Percentiles rank a stretch among this genome's conserved stretches.
These are phyloP conservation scores for Candida easanensis DNA, from an alignment of 805 yeast genomes.

Conservation along the genomic window DNA sequence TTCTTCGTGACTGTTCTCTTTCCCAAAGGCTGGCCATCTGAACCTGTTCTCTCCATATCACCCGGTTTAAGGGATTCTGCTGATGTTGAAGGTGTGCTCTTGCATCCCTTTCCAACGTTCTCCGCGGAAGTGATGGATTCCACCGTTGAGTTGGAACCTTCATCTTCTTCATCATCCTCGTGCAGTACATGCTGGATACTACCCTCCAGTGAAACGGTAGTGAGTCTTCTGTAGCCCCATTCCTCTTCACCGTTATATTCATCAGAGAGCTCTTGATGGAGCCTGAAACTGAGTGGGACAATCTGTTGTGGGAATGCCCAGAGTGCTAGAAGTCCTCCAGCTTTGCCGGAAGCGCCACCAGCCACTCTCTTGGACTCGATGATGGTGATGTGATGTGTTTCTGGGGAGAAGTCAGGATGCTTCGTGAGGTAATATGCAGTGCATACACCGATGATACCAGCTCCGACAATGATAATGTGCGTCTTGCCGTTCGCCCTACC, in stretches of 20 bases:
- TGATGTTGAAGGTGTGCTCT: conserved; percentile 16
- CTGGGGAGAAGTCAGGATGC: conserved; percentile 76
- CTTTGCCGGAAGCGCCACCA: conserved; percentile 96
- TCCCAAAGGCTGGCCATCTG: conserved; percentile 25
- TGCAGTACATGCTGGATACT: conserved; percentile 44
- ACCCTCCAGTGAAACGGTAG: conserved; percentile 86
- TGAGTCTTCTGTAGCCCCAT: conserved; percentile 91
- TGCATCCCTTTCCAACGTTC: conserved; percentile 18
- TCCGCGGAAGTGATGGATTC: conserved; percentile 8
- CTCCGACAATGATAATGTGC: conserved; percentile 85
- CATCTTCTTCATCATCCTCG: conserved; percentile 23
- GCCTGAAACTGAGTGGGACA: conserved; percentile 80
- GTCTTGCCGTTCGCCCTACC: conserved; percentile 49
- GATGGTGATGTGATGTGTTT: conserved; percentile 75
- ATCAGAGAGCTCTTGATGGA: conserved; percentile 81
- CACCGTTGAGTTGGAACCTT: conserved; percentile 8
- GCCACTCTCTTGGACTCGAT: conserved; percentile 91
- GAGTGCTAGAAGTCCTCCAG: conserved; percentile 90
- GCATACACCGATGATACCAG: conserved; percentile 95
- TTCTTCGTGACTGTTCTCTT: conserved; percentile 36
- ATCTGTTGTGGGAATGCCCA: conserved; percentile 98
- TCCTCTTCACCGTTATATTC: conserved; percentile 77
- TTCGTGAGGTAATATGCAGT: conserved; percentile 85
- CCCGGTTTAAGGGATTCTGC: conserved; percentile 12
- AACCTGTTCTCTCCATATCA: conserved; percentile 14